Percentiles rank a stretch among this genome's conserved stretches.
These are phyloP conservation scores for Colletotrichum sp. DNA, from an alignment of 2,329 filamentous ascomycete genomes.

Conservation along the genomic window DNA sequence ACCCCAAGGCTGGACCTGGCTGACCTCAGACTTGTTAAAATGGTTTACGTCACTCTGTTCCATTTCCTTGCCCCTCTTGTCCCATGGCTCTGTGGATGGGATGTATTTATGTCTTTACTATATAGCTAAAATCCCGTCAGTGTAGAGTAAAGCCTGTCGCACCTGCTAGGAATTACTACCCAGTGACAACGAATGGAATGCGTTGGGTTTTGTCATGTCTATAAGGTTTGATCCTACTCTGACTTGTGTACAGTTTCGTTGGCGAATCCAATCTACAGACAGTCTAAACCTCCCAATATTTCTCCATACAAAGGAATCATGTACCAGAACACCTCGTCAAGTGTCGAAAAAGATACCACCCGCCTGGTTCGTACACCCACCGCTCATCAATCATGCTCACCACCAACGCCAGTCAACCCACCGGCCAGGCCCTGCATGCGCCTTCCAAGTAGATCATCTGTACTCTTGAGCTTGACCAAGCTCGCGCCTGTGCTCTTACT, in stretches of 20 bases:
- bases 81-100: background rate
- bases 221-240: background rate
- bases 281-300: background rate
- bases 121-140: background rate
- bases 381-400: slow-evolving; percentile 36
- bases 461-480: slow-evolving; percentile 59
- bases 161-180: fast-evolving
- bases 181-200: background rate
- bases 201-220: background rate
- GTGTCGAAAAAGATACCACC: background rate
- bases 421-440: slow-evolving; percentile 64
- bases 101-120: background rate
- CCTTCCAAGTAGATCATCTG: slow-evolving; percentile 61
- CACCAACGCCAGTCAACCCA: slow-evolving; percentile 53
- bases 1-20: background rate
- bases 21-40: background rate
- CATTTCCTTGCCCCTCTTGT: background rate
- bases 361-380: background rate
- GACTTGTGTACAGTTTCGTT: slow-evolving; percentile 10
- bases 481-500: slow-evolving; percentile 49
- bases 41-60: background rate
- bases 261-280: slow-evolving; percentile 11
- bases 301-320: background rate
- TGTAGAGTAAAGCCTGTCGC: background rate
- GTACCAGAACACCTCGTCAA: background rate